A percentile compares a stretch with the other conserved stretches of the same genome.
phyloP scores from a whole-genome alignment of 1,284 basidiomycete genomes.

The Tremellales sp. region DNA sequence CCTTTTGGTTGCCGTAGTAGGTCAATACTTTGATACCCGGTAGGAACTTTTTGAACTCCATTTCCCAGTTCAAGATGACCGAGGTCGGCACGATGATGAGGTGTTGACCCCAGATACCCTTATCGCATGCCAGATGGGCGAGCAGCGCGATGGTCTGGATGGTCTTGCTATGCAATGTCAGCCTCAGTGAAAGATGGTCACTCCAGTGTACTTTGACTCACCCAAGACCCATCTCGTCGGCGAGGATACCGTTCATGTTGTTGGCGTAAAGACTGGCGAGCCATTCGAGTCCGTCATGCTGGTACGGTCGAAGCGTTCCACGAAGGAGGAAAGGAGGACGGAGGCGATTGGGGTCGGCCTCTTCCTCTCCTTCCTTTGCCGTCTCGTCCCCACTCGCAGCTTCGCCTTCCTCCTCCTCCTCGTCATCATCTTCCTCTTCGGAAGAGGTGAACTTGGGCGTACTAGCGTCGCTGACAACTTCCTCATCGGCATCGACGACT shows the following conservation, averaged over 20 bases:
- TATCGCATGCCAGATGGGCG: slow-evolving; percentile 88
- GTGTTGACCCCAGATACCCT: slow-evolving; percentile 95
- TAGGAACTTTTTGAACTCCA: slow-evolving; percentile 98
- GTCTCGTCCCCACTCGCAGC: slow-evolving; percentile 13
- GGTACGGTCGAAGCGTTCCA: slow-evolving; percentile 86
- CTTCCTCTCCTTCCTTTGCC: slow-evolving; percentile 24
- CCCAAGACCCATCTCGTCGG: slow-evolving; percentile 87
- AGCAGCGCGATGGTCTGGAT: slow-evolving; percentile 93
- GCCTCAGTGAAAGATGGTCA: slow-evolving; percentile 6
- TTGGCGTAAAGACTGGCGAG: slow-evolving; percentile 82
- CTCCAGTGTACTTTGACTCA: slow-evolving; percentile 48
- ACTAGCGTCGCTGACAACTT: slow-evolving; percentile 13
- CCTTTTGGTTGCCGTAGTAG: slow-evolving; percentile 87
- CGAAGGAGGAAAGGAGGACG: slow-evolving; percentile 77
- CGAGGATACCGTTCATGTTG: slow-evolving; percentile 78
- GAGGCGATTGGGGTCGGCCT: slow-evolving; percentile 53
- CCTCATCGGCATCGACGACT: slow-evolving; percentile 17
- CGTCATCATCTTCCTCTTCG: slow-evolving; percentile 19
- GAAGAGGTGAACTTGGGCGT: slow-evolving; percentile 21
- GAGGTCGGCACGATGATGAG: slow-evolving; percentile 93
- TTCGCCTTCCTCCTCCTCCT: slow-evolving; percentile 18
- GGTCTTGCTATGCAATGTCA: slow-evolving; percentile 71
- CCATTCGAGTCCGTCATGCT: slow-evolving; percentile 93
- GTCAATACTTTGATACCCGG: slow-evolving; percentile 89
- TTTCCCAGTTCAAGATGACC: slow-evolving; percentile 96